Base-by-base conservation (phyloP, 352 stramenopile genomes). In the Plasmopara viticola region DNA sequence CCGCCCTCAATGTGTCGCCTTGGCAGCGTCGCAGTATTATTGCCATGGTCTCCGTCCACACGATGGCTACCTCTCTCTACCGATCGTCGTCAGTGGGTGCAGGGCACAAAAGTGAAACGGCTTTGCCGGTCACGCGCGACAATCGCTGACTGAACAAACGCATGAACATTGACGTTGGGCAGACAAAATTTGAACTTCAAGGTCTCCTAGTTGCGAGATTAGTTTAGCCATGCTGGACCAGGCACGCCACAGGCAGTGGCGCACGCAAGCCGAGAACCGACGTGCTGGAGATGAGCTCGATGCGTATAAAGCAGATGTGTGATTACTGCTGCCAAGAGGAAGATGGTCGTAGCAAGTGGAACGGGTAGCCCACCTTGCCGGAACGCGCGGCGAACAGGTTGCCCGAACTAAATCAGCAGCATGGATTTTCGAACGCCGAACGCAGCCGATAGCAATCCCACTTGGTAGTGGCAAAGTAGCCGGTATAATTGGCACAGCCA, bases 351-450 rank as follows among this genome's bases (percentile, higher is more conserved):
- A 18, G 40, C 38, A 28, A 18, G 49, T 48, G 49, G 49, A 56
- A 56, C 49, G 49, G 49, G 31, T 48, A 40, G 10, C 12, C 9
- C 40, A 37, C 38, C 25, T 35, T 56, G 39, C 30, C 30, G 49
- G 49, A 56, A 56, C 40, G 31, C 40, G 40, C 49, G 13, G 15
- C 39, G 49, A 56, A 56, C 37, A 20, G 42, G 40, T 49, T 56
- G 29, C 30, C 17, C 20, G 30, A 56, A 49, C 39, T 30, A 56
- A 49, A 55, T 55, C 48, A 55, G 48, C 39, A 25, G 6, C 6
- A 12, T 17, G 7, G 33, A 48, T 44, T 49, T 49, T 56, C 40
- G 40, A 48, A 49, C 30, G 4, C 25, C 25, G 18, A 2, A 35
- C 31, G 40, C 40, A 44, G 39, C 39, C 39, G 39, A 44, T 28